phyloP scores from a whole-genome alignment of 768 basidiomycete genomes.

The Kwoniella newhampshirensis region DNA sequence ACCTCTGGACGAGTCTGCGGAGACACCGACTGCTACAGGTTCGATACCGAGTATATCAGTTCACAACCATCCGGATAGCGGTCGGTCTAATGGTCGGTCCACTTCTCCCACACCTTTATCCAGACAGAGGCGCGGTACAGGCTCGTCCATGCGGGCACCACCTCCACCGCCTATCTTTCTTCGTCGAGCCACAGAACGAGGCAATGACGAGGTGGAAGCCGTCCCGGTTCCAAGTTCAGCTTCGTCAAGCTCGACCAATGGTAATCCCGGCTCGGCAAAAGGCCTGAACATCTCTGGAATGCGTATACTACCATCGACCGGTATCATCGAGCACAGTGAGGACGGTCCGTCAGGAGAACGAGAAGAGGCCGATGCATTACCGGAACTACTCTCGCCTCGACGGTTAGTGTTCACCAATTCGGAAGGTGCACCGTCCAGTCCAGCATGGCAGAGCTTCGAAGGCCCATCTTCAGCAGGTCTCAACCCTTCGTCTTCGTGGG shows the following conservation, averaged over 20 bases:
- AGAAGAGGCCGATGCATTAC: slow-evolving; percentile 20
- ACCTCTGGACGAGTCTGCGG: neutral
- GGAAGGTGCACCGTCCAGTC: slow-evolving; percentile 16
- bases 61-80: neutral
- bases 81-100: neutral
- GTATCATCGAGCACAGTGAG: slow-evolving; percentile 4
- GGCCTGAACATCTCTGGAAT: slow-evolving; percentile 29
- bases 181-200: slow-evolving; percentile 30
- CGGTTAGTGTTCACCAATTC: slow-evolving; percentile 14
- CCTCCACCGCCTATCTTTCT: slow-evolving; percentile 40
- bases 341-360: slow-evolving; percentile 2
- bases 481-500: slow-evolving; percentile 17
- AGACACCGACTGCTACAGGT: neutral
- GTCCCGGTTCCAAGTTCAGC: slow-evolving; percentile 13
- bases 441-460: slow-evolving; percentile 31
- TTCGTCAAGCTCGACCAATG: slow-evolving; percentile 1
- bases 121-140: neutral
- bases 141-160: slow-evolving; percentile 21
- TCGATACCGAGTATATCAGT: slow-evolving; percentile 12
- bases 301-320: slow-evolving; percentile 1
- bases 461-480: slow-evolving; percentile 11
- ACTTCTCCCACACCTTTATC: slow-evolving; percentile 19
- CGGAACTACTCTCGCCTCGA: slow-evolving; percentile 20
- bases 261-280: slow-evolving; percentile 3
- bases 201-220: slow-evolving; percentile 7